Conservation (phyloP, 2,329 filamentous ascomycete species). For the Paracorniculantispora psalliotae region DNA sequence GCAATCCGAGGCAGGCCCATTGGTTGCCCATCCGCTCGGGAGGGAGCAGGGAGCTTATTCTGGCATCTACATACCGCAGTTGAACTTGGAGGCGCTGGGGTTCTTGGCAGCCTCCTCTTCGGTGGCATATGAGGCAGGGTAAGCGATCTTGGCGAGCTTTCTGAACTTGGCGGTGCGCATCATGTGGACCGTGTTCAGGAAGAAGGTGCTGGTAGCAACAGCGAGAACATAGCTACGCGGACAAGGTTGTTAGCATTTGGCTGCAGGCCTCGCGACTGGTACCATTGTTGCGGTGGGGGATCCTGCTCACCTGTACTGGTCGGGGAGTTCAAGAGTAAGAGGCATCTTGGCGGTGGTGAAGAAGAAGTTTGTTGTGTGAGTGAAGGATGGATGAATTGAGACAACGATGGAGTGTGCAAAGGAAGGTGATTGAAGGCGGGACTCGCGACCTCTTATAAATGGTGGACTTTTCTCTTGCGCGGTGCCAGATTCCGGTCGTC, state of each 20-base stretch:
- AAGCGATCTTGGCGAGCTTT: slow-evolving; percentile 48
- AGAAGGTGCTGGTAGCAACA: slow-evolving; percentile 50
- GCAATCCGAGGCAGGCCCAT: neutral
- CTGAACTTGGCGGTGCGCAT: slow-evolving; percentile 44
- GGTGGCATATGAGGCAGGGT: slow-evolving; percentile 54
- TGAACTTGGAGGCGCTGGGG: slow-evolving; percentile 52
- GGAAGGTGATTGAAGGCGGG: neutral
- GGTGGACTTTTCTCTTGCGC: neutral
- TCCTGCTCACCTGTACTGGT: slow-evolving; percentile 45
- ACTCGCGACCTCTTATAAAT: neutral
- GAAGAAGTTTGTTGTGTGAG: neutral
- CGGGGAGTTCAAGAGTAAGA: slow-evolving; percentile 39
- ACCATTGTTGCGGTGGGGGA: neutral
- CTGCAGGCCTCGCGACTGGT: too few species aligned
- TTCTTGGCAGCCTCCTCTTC: slow-evolving; percentile 51
- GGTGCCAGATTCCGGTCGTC: neutral
- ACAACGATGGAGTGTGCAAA: neutral
- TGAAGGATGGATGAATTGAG: neutral
- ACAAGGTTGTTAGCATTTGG: neutral
- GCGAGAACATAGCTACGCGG: slow-evolving; percentile 55
- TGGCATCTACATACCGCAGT: slow-evolving; percentile 47
- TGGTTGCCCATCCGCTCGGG: neutral
- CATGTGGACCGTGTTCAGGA: slow-evolving; percentile 52
- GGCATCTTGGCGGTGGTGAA: slow-evolving; percentile 33
- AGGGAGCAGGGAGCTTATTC: neutral